Percentiles rank a stretch among this genome's conserved stretches.
These are phyloP conservation scores for Calocybe cyanea DNA, from an alignment of 768 basidiomycete genomes.

Conservation along the genomic window DNA sequence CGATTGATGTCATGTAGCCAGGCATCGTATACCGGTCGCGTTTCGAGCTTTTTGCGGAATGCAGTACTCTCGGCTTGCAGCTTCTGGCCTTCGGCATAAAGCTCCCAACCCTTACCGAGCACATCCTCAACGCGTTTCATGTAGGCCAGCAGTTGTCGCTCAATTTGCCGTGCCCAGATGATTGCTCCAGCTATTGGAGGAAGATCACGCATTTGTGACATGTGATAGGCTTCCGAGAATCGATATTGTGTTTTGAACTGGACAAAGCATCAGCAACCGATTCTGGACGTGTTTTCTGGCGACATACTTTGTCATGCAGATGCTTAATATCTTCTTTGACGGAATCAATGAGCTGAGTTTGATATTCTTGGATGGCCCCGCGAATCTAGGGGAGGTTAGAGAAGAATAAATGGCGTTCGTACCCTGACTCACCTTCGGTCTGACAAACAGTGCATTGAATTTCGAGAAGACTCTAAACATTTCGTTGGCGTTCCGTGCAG, in stretches of 20 bases:
- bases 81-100: conserved; percentile 98
- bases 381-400: conserved; percentile 57
- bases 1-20: conserved; percentile 96
- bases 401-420: background rate
- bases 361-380: conserved; percentile 98
- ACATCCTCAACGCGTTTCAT: conserved; percentile 99
- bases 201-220: conserved; percentile 98
- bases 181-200: conserved; percentile 98
- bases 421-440: conserved; percentile 73
- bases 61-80: conserved; percentile 87
- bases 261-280: background rate
- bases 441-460: conserved; percentile 94
- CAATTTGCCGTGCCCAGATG: conserved; percentile 99
- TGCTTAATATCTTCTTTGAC: conserved; percentile 98
- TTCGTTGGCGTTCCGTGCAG: conserved; percentile 95
- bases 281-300: background rate
- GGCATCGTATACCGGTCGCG: conserved; percentile 89
- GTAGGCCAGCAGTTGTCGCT: conserved; percentile 90
- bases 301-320: conserved; percentile 80
- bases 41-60: conserved; percentile 96
- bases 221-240: conserved; percentile 92
- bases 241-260: conserved; percentile 97
- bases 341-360: conserved; percentile 96
- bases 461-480: conserved; percentile 99
- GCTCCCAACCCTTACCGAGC: conserved; percentile 96